phyloP scores from a whole-genome alignment of 129 eudicot genomes.

The Tagetes patula region DNA sequence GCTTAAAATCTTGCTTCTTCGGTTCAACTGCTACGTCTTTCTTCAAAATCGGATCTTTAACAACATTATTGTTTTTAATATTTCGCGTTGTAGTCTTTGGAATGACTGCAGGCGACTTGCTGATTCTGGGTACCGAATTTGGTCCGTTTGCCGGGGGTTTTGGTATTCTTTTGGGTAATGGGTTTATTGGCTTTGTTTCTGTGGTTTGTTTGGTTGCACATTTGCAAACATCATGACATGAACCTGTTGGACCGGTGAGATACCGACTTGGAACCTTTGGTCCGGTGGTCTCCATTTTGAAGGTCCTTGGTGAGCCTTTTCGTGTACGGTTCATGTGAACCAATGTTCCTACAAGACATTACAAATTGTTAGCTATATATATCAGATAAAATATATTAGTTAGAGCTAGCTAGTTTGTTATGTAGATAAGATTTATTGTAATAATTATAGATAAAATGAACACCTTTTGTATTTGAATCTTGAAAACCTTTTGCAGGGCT shows the following conservation, averaged over 20 bases:
- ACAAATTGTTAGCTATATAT: neutral
- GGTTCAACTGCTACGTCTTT: slow-evolving; percentile 30
- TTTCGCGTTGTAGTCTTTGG: slow-evolving; percentile 31
- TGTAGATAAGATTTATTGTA: too few species aligned
- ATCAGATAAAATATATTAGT: too few species aligned
- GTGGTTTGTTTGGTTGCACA: slow-evolving; percentile 32
- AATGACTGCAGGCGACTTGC: slow-evolving; percentile 18
- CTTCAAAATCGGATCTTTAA: slow-evolving; percentile 11
- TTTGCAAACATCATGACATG: slow-evolving; percentile 86
- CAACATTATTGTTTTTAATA: slow-evolving; percentile 26
- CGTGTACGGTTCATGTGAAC: slow-evolving; percentile 27
- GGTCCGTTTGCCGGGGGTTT: slow-evolving; percentile 13
- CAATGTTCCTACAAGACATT: slow-evolving; percentile 22
- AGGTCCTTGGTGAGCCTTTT: slow-evolving; percentile 40
- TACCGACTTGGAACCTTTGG: slow-evolving; percentile 47
- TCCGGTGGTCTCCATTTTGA: slow-evolving; percentile 21
- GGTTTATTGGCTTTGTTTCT: slow-evolving; percentile 28
- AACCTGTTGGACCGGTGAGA: slow-evolving; percentile 48
- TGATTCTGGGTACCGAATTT: slow-evolving; percentile 22
- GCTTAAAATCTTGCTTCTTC: slow-evolving; percentile 30
- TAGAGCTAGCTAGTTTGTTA: too few species aligned
- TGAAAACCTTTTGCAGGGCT: slow-evolving; percentile 10
- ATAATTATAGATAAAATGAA: neutral
- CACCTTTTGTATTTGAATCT: slow-evolving; percentile 24
- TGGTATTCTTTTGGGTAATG: slow-evolving; percentile 27